Conservation (phyloP, 768 basidiomycete genomes). For the Lanmaoa rubissima region DNA sequence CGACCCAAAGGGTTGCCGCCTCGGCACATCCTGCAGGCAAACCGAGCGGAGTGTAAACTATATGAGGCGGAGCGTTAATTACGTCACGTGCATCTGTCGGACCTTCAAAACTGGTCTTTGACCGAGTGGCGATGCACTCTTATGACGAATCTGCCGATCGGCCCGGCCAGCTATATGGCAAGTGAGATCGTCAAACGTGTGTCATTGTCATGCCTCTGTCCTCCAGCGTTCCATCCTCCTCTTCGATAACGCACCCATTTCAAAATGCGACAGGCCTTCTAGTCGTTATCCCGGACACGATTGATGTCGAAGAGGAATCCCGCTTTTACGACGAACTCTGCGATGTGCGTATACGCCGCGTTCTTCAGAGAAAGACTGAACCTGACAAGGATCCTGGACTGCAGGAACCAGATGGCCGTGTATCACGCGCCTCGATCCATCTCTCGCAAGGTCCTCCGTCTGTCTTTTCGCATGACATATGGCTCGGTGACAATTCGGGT, state of each 20-base stretch:
- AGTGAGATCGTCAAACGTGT: neutral
- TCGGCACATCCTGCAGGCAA: no score
- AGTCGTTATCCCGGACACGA: constrained; percentile 53
- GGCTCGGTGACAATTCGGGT: constrained; percentile 60
- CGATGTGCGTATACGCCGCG: constrained; percentile 34
- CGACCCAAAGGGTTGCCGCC: no score
- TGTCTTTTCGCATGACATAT: constrained; percentile 67
- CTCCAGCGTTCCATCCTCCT: constrained; percentile 9
- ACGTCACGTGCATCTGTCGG: no score
- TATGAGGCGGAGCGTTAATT: no score
- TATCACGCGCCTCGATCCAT: constrained; percentile 19
- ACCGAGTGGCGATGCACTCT: no score
- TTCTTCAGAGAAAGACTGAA: no score
- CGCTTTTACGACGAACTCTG: constrained; percentile 64
- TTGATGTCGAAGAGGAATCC: constrained; percentile 69
- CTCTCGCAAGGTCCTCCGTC: constrained; percentile 45
- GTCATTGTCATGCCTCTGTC: constrained; percentile 8
- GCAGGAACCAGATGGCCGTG: constrained; percentile 25
- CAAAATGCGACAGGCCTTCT: constrained; percentile 45
- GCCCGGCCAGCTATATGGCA: neutral
- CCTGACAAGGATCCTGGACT: neutral
- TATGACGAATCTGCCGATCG: neutral
- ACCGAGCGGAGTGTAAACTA: no score
- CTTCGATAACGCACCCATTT: constrained; percentile 40
- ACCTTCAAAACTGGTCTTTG: no score